Evolutionary conservation across 2,329 filamentous ascomycete genomes (phyloP), one percentile per base, ranked within the genome.

Genomic region (Fusarium sublunatum): DNA sequence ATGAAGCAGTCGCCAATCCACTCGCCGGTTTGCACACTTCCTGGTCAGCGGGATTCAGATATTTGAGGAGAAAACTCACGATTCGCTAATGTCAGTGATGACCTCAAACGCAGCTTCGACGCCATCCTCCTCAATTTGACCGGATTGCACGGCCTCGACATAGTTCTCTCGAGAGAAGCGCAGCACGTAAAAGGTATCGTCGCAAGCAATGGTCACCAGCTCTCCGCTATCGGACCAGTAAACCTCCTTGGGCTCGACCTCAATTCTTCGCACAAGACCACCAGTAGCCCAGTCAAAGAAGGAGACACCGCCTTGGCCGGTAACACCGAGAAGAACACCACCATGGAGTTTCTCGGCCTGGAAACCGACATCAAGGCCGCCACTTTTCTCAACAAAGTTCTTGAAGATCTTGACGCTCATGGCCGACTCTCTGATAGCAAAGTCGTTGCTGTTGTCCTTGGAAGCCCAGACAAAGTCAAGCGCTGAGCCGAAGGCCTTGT

Each of bases 1-100:
- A 98, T 93, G 83, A 99, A 97, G 81, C 94, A 97, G 80, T 99
- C 95, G 62, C 95, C 95, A 54, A 99, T 91, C 95, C 95, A 99
- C 80, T 96, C 91, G 69, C 94, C 95, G 19, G 94, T 97, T 65
- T 92, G 91, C 47, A 98, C 93, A 64, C 89, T 92, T 61, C 41
- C 57, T 72, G 22, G 44, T 53, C 22, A 65, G 49, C 48, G 38
- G 3, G 13, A 22, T 28, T 29, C 8, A n/a, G 5, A 6, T 1
- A 25, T 9, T 24, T 2, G 7, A 25, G 13, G 6, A 12, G 8
- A 15, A 7, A 13, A 70, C 82, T 73, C 78, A 90, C 88, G 86
- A 91, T 79, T 98, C 95, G 74, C 90, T 94, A 73, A 97, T 93
- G 75, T 98, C 95, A 24, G 93, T 97, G 51, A 98, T 91, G 26